A percentile compares a stretch with the other conserved stretches of the same genome.
phyloP scores from a whole-genome alignment of 2,329 filamentous ascomycete genomes.

The Fusarium proliferatum region DNA sequence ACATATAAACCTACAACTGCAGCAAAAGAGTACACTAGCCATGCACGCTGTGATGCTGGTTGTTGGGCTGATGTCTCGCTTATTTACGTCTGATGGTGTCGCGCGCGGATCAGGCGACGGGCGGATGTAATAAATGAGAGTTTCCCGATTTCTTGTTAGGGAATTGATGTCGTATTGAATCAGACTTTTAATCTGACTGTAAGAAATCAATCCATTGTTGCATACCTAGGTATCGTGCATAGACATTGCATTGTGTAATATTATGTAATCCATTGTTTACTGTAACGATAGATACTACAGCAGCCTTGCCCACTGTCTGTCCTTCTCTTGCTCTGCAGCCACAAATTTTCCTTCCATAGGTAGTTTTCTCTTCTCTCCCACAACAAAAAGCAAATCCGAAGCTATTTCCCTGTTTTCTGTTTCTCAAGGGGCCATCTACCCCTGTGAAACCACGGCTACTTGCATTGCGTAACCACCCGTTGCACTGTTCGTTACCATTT shows the following conservation, averaged over 20 bases:
- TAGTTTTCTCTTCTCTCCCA: conserved; percentile 5
- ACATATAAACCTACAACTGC: too few species aligned
- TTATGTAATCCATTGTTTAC: background rate
- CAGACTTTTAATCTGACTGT: background rate
- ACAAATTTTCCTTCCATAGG: background rate
- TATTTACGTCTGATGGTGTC: background rate
- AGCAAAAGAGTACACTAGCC: background rate
- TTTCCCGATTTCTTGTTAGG: background rate
- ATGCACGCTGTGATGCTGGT: background rate
- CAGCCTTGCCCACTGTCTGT: background rate
- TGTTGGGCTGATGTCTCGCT: background rate
- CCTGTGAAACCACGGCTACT: background rate
- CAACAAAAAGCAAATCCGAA: background rate
- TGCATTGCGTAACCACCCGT: background rate
- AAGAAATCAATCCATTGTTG: background rate
- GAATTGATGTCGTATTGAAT: background rate
- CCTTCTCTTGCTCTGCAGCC: background rate
- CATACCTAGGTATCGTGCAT: background rate
- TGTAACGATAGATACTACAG: too few species aligned
- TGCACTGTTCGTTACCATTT: background rate
- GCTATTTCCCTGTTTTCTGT: background rate
- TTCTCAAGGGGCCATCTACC: background rate
- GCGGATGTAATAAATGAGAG: background rate
- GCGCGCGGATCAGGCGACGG: background rate
- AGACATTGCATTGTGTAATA: background rate